Base-by-base conservation (phyloP, 768 basidiomycete species). In the Naganishia friedmannii region DNA sequence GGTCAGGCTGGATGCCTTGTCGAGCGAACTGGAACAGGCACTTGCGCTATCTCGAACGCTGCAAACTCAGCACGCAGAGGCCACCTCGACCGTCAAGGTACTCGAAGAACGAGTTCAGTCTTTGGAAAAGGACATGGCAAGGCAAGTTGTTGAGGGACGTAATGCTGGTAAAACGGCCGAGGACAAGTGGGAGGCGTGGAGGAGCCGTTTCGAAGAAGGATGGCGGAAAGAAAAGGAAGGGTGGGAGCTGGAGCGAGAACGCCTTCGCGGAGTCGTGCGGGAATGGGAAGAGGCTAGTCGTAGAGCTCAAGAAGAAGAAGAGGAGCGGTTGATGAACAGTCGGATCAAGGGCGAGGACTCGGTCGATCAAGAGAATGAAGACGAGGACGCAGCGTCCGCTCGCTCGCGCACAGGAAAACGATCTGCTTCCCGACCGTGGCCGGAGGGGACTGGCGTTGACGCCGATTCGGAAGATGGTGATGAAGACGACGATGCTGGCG, bases 231-330 rank as follows among this genome's bases (percentile, higher is more conserved):
- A 93, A 37, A 87, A 88, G 74, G 88, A 91, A 73, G 89, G 90
- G 67, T 96, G 92, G 92, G 85, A 85, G 1, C 83, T 86, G 45
- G 93, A 96, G 80, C 84, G 92, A 4, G 89, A 89, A 71, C 84
- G 91, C 23, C 84, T 96, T 13, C 83, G 84, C 48, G 83, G 85
- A 23, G 91, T 91, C 15, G 84, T 88, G 57, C 88, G 90, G 51
- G 91, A 93, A 74, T 94, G 90, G 89, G 93, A 94, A 80, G 81
- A 82, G 67, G 76, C 77, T 10, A 82, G 80, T 70, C 45, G 75
- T 31, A 66, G 80, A 8, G 80, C 82, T 28, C 75, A 79, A 55
- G 81, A 82, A 69, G 78, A 82, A 46, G 79, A 78, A 32, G 80
- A 79, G 65, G 80, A 80, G 67, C 60, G 77, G 26, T 70, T 77